Percentiles rank a stretch among this genome's conserved stretches.
Evolutionary conservation across 306 rosid genomes (phyloP).

Genomic region (Vicia faba): DNA sequence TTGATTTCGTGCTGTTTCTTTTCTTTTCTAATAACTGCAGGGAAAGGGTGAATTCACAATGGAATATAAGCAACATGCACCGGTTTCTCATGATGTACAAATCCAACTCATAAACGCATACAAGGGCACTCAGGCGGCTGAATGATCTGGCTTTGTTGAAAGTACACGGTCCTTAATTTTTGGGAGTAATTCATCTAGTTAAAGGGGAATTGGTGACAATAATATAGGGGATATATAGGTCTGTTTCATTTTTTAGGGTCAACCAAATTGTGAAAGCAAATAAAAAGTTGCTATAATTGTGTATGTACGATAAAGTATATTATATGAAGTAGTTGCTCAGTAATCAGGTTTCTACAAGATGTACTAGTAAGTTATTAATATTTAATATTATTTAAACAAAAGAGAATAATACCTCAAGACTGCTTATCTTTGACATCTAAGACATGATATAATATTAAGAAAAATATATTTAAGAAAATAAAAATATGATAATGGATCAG

Average conservation of each 20-base stretch:
- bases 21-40: slow-evolving; percentile 46
- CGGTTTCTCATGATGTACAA: slow-evolving; percentile 92
- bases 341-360: slow-evolving; percentile 3
- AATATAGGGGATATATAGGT: slow-evolving; percentile 34
- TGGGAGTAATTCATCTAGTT: slow-evolving; percentile 21
- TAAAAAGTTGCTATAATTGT: slow-evolving; percentile 21
- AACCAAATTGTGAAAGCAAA: slow-evolving; percentile 55
- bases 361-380: neutral
- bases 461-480: too few species aligned
- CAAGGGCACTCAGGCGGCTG: slow-evolving; percentile 67
- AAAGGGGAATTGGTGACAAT: slow-evolving; percentile 35
- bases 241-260: slow-evolving; percentile 35
- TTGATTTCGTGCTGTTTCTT: neutral
- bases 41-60: slow-evolving; percentile 99
- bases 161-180: slow-evolving; percentile 31
- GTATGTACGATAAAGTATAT: slow-evolving; percentile 32
- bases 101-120: slow-evolving; percentile 65
- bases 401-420: too few species aligned
- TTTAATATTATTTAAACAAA: too few species aligned
- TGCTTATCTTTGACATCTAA: too few species aligned
- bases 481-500: too few species aligned
- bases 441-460: too few species aligned
- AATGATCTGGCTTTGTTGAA: slow-evolving; percentile 40
- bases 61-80: slow-evolving; percentile 90
- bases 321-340: neutral